Percentiles rank a stretch among this genome's conserved stretches.
Conservation (phyloP, 2,329 filamentous ascomycete species). For the Clonostachys solani region DNA sequence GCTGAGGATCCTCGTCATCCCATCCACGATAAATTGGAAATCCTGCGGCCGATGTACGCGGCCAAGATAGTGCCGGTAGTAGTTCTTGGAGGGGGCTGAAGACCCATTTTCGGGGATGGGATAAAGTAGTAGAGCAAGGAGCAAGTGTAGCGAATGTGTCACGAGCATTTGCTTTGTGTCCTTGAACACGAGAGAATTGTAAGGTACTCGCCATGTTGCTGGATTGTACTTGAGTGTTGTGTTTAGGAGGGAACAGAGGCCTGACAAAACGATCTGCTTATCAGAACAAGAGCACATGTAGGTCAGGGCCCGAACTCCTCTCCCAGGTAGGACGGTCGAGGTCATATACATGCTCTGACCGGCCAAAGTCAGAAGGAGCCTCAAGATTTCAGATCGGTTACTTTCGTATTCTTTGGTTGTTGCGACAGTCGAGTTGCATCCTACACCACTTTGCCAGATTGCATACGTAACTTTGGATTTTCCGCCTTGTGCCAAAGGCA, state of each 20-base stretch:
- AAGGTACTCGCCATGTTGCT: conserved; percentile 87
- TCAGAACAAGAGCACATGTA: conserved; percentile 85
- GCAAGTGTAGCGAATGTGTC: conserved; percentile 84
- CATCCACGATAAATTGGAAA: conserved; percentile 95
- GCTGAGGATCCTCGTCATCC: conserved; percentile 87
- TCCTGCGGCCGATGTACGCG: conserved; percentile 89
- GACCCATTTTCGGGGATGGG: conserved; percentile 75
- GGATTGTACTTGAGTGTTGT: conserved; percentile 96
- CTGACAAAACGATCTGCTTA: conserved; percentile 85
- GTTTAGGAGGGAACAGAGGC: conserved; percentile 90
- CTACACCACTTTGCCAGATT: conserved; percentile 98
- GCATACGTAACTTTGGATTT: conserved; percentile 84
- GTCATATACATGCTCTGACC: conserved; percentile 94
- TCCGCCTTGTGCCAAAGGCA: conserved; percentile 66
- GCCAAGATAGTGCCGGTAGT: conserved; percentile 87
- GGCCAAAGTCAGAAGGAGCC: conserved; percentile 78
- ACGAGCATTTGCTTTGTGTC: conserved; percentile 88
- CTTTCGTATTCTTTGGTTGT: conserved; percentile 91
- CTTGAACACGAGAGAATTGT: conserved; percentile 87
- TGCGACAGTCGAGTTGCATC: conserved; percentile 83
- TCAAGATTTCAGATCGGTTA: conserved; percentile 86
- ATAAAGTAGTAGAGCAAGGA: conserved; percentile 83
- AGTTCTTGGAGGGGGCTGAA: conserved; percentile 73
- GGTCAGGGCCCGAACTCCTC: conserved; percentile 79
- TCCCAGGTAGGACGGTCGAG: conserved; percentile 71